Conservation (phyloP, 805 yeast species). For the Candida glaebosa region DNA sequence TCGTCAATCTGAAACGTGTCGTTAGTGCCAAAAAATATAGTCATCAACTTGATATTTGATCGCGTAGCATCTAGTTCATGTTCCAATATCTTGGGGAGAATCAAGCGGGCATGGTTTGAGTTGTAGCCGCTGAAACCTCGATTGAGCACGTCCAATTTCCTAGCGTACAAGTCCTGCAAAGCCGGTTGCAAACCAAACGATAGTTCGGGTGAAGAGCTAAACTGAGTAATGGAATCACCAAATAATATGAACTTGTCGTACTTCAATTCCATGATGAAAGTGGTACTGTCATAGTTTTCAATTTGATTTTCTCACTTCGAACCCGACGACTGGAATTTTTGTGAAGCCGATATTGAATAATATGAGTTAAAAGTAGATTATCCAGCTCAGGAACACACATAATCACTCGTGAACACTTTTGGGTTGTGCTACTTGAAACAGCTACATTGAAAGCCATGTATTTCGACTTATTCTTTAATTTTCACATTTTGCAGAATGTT, state of each 20-base stretch:
- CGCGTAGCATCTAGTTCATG: constrained; percentile 24
- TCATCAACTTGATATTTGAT: constrained; percentile 39
- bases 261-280: not conserved
- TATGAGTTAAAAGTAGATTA: too few relatives aligned
- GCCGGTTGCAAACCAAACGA: constrained; percentile 52
- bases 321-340: not conserved
- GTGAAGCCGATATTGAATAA: too few relatives aligned
- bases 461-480: too few relatives aligned
- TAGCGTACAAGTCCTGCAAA: constrained; percentile 43
- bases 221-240: constrained; percentile 73
- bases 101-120: constrained; percentile 50
- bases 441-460: too few relatives aligned
- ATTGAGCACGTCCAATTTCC: constrained; percentile 64
- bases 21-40: constrained; percentile 79
- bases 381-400: too few relatives aligned
- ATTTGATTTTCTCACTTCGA: not conserved
- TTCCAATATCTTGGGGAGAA: constrained; percentile 43
- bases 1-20: constrained; percentile 38
- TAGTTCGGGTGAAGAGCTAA: constrained; percentile 33
- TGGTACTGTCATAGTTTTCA: not conserved
- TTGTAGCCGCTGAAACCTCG: constrained; percentile 81
- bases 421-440: too few relatives aligned
- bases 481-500: too few relatives aligned
- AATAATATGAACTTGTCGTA: constrained; percentile 52
- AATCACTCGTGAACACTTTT: too few relatives aligned